A percentile compares a stretch with the other conserved stretches of the same genome.
These are phyloP conservation scores for Macroventuria anomochaeta DNA, from an alignment of 2,329 filamentous ascomycete species.

Conservation along the genomic window DNA sequence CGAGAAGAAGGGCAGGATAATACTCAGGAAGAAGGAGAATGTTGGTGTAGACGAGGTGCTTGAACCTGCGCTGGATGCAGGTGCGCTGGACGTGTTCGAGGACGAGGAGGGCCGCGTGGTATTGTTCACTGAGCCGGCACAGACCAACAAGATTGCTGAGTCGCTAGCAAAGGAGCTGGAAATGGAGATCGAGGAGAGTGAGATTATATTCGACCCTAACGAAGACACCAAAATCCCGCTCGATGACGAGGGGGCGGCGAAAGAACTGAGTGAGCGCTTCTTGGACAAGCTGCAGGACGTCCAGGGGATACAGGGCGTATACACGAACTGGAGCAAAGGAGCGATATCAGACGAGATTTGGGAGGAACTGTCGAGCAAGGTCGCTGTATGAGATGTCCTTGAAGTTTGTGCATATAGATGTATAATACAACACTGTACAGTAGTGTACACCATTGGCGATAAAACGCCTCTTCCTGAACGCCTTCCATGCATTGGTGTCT, in stretches of 20 bases:
- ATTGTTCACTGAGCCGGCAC: slow-evolving; percentile 71
- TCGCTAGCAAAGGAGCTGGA: slow-evolving; percentile 67
- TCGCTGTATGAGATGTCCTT: slow-evolving; percentile 36
- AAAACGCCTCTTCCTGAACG: slow-evolving; percentile 21
- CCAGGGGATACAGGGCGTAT: slow-evolving; percentile 80
- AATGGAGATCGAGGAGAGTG: slow-evolving; percentile 73
- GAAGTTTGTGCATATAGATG: slow-evolving; percentile 25
- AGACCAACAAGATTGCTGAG: slow-evolving; percentile 69
- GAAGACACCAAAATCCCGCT: slow-evolving; percentile 75
- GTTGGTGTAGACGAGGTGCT: slow-evolving; percentile 73
- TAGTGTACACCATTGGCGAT: slow-evolving; percentile 23
- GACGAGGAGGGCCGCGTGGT: slow-evolving; percentile 74
- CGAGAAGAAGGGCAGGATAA: slow-evolving; percentile 75
- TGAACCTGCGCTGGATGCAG: slow-evolving; percentile 83
- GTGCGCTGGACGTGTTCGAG: slow-evolving; percentile 74
- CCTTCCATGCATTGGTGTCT: slow-evolving; percentile 23
- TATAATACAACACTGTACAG: slow-evolving; percentile 39
- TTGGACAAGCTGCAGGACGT: slow-evolving; percentile 68
- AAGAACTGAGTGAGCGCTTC: slow-evolving; percentile 64
- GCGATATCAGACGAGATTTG: slow-evolving; percentile 47
- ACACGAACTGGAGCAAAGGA: slow-evolving; percentile 67
- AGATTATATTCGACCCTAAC: slow-evolving; percentile 86
- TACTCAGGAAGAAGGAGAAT: slow-evolving; percentile 67
- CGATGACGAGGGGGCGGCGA: slow-evolving; percentile 62
- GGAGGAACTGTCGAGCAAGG: slow-evolving; percentile 49